A percentile compares a stretch with the other conserved stretches of the same genome.
Conservation (phyloP, 345 rosid species). For the Citropsis articulata region DNA sequence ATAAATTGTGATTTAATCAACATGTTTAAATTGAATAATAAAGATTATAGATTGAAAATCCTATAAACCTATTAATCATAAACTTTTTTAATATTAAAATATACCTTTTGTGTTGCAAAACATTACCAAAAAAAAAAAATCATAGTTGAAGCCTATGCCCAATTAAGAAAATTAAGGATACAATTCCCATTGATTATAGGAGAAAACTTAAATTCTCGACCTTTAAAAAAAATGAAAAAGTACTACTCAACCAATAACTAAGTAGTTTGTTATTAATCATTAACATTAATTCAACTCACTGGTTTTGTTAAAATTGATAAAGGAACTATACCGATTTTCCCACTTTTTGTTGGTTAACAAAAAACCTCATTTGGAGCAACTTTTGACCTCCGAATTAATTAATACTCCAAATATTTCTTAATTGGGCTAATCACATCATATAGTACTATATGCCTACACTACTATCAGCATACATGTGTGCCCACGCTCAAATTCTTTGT, state of each 20-base stretch:
- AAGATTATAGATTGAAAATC: background rate
- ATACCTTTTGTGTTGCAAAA: background rate
- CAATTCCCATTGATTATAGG: too few species aligned
- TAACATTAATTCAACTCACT: background rate
- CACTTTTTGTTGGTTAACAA: background rate
- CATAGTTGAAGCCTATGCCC: too few species aligned
- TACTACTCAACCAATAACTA: too few species aligned
- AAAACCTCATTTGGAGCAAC: background rate
- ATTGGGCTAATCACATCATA: background rate
- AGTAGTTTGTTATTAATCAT: background rate
- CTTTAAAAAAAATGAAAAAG: too few species aligned
- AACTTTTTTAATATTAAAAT: background rate
- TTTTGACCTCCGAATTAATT: slow-evolving; percentile 1
- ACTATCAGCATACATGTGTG: background rate
- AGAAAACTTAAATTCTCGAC: too few species aligned
- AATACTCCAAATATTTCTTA: background rate
- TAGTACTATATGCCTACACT: background rate
- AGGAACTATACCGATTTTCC: background rate
- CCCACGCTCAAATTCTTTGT: slow-evolving; percentile 2
- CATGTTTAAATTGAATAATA: background rate
- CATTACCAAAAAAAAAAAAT: too few species aligned
- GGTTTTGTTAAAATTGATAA: background rate
- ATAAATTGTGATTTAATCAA: background rate
- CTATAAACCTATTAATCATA: background rate
- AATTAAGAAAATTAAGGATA: too few species aligned